phyloP scores from a whole-genome alignment of 176 grass and related monocot species.

The Sorghum bicolor region DNA sequence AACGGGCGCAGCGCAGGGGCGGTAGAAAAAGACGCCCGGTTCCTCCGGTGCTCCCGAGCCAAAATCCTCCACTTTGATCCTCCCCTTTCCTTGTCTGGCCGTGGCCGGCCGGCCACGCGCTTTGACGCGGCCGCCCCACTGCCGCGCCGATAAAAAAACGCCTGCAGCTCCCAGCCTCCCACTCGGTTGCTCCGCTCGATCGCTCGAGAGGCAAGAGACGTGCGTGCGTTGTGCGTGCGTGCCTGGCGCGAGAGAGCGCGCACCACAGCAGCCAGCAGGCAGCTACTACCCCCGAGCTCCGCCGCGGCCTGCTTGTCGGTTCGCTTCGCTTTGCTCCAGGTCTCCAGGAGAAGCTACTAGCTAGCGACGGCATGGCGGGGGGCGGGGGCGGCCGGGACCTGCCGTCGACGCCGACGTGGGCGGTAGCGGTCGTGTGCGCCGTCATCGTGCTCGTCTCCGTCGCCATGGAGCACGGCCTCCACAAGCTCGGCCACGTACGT shows the following conservation, averaged over 20 bases:
- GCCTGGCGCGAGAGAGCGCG: too few species aligned
- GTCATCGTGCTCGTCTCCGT: conserved; percentile 67
- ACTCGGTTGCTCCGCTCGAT: background rate
- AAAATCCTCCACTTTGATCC: too few species aligned
- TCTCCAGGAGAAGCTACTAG: background rate
- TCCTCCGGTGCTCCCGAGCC: too few species aligned
- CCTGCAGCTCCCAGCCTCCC: background rate
- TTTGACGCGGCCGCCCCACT: background rate
- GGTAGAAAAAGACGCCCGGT: too few species aligned
- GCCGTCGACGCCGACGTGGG: conserved; percentile 67
- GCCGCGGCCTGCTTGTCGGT: background rate
- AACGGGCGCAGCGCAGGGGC: too few species aligned
- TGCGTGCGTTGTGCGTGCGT: background rate
- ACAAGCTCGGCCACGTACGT: conserved; percentile 63
- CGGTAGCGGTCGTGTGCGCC: conserved; percentile 62
- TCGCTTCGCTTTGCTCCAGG: background rate
- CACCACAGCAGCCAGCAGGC: too few species aligned
- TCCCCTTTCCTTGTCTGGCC: background rate
- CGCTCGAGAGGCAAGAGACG: background rate
- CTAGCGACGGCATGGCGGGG: conserved; percentile 20
- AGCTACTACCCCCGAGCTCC: background rate
- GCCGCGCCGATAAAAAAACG: conserved; percentile 14
- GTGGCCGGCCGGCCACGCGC: background rate
- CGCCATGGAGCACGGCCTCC: conserved; percentile 64
- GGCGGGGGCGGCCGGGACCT: conserved; percentile 24